Evolutionary conservation across 208 protist species (phyloP).

Genomic region (Acanthamoeba sp.): DNA sequence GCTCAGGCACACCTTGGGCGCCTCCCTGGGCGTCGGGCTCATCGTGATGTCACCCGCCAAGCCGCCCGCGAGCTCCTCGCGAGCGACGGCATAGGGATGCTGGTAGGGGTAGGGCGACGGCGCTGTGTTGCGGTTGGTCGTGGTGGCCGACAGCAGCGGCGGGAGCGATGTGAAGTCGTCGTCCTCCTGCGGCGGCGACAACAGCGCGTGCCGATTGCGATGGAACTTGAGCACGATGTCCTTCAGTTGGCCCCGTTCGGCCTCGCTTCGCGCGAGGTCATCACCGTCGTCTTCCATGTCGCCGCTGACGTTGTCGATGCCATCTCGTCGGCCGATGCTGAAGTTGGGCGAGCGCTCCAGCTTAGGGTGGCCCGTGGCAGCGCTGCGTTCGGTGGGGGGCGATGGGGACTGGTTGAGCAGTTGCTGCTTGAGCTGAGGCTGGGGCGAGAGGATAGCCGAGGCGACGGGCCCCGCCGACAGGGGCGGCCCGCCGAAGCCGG

Average conservation of each 20-base stretch:
- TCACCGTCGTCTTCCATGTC: background rate
- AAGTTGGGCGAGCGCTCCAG: background rate
- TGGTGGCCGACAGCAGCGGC: background rate
- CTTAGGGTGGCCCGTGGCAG: background rate
- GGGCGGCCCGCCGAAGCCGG: too few relatives aligned
- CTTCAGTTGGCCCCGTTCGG: conserved; percentile 23
- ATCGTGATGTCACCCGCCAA: background rate
- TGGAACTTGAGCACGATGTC: conserved; percentile 65
- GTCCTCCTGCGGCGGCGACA: background rate
- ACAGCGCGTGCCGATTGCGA: background rate
- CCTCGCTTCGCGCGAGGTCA: conserved; percentile 34
- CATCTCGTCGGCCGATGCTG: background rate
- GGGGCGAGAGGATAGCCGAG: conserved; percentile 19
- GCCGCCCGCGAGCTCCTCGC: background rate
- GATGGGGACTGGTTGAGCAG: conserved; percentile 16
- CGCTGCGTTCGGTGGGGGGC: background rate
- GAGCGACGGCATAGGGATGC: background rate
- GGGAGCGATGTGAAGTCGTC: conserved; percentile 17
- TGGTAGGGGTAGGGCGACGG: conserved; percentile 47
- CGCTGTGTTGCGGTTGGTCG: conserved; percentile 10
- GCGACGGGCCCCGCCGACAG: too few relatives aligned
- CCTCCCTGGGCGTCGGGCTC: background rate
- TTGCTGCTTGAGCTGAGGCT: background rate
- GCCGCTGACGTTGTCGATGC: too few relatives aligned
- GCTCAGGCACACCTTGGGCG: conserved; percentile 46